Conservation (phyloP, 306 rosid genomes). For the Lathyrus sativus region DNA sequence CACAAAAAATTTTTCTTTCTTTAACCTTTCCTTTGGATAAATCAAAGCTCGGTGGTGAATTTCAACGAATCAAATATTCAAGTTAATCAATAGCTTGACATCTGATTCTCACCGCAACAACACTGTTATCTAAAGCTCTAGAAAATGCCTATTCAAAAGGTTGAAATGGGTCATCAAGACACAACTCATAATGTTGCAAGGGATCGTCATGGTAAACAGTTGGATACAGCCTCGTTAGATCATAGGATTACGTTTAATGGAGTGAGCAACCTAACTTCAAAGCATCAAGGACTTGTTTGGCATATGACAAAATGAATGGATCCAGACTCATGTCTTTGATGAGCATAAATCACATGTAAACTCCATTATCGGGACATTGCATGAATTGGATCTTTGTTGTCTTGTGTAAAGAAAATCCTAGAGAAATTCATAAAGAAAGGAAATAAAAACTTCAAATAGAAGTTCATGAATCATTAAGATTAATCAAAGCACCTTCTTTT, state of each 20-base stretch:
- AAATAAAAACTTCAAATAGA: too few relatives aligned
- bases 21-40: too few relatives aligned
- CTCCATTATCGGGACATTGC: constrained; percentile 86
- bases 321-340: constrained; percentile 64
- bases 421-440: too few relatives aligned
- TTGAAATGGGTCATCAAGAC: constrained; percentile 81
- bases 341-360: constrained; percentile 76
- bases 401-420: too few relatives aligned
- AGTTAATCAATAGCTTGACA: too few relatives aligned
- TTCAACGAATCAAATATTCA: too few relatives aligned
- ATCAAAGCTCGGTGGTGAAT: too few relatives aligned
- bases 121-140: too few relatives aligned
- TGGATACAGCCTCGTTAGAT: constrained; percentile 79
- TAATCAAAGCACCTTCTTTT: too few relatives aligned
- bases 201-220: constrained; percentile 85
- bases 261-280: constrained; percentile 66
- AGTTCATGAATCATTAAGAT: too few relatives aligned
- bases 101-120: too few relatives aligned
- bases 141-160: constrained; percentile 76
- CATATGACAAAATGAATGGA: constrained; percentile 72
- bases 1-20: too few relatives aligned
- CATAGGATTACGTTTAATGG: constrained; percentile 75
- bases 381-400: constrained; percentile 78
- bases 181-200: constrained; percentile 69
- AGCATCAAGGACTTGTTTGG: constrained; percentile 85